phyloP scores from a whole-genome alignment of 495 filamentous ascomycete species.

The Talaromyces proteolyticus region DNA sequence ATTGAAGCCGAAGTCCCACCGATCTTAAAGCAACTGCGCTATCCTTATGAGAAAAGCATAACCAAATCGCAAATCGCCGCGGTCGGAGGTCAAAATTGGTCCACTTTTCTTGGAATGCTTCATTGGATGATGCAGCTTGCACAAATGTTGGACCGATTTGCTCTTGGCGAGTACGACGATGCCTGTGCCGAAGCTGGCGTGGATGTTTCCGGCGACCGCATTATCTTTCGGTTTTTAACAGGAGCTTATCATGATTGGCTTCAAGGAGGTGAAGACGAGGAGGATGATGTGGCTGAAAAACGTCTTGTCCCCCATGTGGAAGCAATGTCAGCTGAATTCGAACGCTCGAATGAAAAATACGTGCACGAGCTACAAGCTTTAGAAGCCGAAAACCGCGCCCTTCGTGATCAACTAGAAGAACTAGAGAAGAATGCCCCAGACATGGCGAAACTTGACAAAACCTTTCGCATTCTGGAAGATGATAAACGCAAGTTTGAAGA shows the following conservation, averaged over 20 bases:
- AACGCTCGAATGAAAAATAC: constrained; percentile 72
- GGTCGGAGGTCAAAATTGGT: constrained; percentile 94
- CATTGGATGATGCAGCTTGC: constrained; percentile 99
- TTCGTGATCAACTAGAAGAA: constrained; percentile 80
- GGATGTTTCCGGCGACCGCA: constrained; percentile 80
- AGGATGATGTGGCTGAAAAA: constrained; percentile 71
- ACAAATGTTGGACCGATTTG: constrained; percentile 79
- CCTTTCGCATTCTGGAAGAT: constrained; percentile 80
- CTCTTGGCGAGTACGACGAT: constrained; percentile 72
- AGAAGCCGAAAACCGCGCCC: constrained; percentile 71
- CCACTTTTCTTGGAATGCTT: constrained; percentile 83
- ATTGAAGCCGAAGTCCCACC: constrained; percentile 93
- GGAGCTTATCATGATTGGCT: constrained; percentile 92
- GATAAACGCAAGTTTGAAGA: constrained; percentile 89
- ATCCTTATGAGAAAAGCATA: constrained; percentile 89
- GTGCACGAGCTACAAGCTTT: constrained; percentile 73
- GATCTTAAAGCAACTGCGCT: constrained; percentile 85
- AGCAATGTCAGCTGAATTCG: constrained; percentile 85
- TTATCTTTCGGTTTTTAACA: constrained; percentile 87
- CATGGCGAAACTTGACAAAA: constrained; percentile 72
- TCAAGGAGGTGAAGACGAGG: constrained; percentile 68
- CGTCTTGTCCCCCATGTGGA: constrained; percentile 78
- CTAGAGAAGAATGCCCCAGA: constrained; percentile 79
- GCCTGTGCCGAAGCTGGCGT: constrained; percentile 81
- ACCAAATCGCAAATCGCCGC: constrained; percentile 92